phyloP scores from a whole-genome alignment of 2,329 filamentous ascomycete species.

The Lachnellula arida region DNA sequence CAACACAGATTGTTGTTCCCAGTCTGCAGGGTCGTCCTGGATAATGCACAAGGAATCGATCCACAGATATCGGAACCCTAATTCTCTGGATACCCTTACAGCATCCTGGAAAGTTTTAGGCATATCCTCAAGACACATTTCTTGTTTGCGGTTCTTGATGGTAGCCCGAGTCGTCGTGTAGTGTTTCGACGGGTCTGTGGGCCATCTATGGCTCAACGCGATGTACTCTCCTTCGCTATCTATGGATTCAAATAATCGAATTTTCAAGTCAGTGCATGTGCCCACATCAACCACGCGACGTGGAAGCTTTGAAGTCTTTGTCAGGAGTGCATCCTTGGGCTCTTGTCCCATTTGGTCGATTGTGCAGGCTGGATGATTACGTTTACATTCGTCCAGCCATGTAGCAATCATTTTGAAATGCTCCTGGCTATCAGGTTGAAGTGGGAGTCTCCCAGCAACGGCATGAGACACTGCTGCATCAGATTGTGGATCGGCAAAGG shows the following conservation, averaged over 20 bases:
- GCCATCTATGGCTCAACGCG: neutral
- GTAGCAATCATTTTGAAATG: neutral
- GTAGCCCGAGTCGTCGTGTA: neutral
- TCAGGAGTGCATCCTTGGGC: neutral
- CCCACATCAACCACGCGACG: neutral
- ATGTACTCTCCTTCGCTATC: neutral
- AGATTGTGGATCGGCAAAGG: neutral
- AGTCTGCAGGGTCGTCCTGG: slow-evolving; percentile 4
- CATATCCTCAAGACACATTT: neutral
- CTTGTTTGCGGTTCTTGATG: neutral
- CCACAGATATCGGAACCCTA: slow-evolving; percentile 11
- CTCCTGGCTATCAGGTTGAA: neutral
- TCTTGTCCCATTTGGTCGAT: neutral
- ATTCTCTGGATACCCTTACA: slow-evolving; percentile 1
- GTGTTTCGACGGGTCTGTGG: neutral
- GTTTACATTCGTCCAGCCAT: neutral
- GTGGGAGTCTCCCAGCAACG: neutral
- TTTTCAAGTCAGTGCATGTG: neutral
- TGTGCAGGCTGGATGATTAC: neutral
- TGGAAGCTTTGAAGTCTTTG: slow-evolving; percentile 1
- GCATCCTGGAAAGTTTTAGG: slow-evolving; percentile 9
- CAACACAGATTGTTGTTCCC: neutral
- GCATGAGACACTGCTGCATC: neutral
- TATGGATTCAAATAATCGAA: neutral
- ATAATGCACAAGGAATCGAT: slow-evolving; percentile 16